A percentile compares a stretch with the other conserved stretches of the same genome.
Evolutionary conservation across 257 asterid species (phyloP).

Genomic region (Solanum pinnatisectum): DNA sequence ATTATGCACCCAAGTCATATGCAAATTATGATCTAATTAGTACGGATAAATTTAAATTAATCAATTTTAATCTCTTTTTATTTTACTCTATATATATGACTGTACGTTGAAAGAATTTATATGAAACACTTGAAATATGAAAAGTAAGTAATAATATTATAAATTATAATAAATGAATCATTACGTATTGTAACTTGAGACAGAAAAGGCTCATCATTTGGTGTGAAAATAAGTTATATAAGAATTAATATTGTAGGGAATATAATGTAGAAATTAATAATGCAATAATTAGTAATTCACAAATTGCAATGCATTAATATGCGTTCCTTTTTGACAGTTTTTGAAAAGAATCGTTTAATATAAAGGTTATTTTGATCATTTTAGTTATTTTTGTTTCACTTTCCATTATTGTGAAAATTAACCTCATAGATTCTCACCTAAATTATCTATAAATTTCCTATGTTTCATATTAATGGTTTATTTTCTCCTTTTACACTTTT

Average conservation of each 20-base stretch:
- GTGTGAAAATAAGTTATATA: neutral
- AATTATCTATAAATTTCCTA: neutral
- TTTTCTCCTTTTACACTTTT: no score
- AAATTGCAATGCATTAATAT: no score
- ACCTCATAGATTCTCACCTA: neutral
- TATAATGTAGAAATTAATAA: neutral
- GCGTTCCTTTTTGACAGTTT: no score
- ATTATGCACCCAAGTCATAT: neutral
- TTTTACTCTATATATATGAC: no score
- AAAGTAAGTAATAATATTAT: neutral
- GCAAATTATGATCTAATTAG: neutral
- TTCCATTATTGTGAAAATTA: neutral
- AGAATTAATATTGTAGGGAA: neutral
- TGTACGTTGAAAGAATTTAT: neutral
- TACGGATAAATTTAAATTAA: neutral
- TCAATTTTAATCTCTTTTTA: neutral
- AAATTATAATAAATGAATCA: neutral
- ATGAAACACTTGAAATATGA: neutral
- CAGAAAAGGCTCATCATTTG: neutral
- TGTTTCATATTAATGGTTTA: no score
- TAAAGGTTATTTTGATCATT: no score
- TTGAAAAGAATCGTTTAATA: no score
- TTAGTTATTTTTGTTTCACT: no score
- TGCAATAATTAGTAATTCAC: no score
- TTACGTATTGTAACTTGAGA: neutral